Percentiles rank a stretch among this genome's conserved stretches.
Evolutionary conservation across 495 filamentous ascomycete species (phyloP).

Genomic region (Talaromyces nanjingensis): DNA sequence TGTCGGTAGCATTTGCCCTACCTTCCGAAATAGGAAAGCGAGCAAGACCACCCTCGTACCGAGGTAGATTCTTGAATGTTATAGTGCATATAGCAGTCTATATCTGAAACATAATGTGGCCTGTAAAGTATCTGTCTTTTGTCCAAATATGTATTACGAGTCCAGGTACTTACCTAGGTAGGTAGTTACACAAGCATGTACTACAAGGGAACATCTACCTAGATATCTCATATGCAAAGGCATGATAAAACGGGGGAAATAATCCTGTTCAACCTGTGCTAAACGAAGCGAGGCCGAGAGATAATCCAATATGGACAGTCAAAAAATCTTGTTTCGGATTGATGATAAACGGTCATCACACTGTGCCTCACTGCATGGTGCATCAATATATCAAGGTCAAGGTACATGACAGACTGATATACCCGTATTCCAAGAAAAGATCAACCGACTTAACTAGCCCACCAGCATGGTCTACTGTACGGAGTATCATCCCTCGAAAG

Average conservation of each 20-base stretch:
- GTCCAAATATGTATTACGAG: background rate
- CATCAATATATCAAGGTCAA: background rate
- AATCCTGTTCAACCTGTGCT: background rate
- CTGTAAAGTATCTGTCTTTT: background rate
- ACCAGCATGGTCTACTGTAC: background rate
- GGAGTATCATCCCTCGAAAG: background rate
- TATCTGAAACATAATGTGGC: background rate
- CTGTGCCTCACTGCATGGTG: background rate
- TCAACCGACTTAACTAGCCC: background rate
- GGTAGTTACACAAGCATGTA: background rate
- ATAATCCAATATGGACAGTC: background rate
- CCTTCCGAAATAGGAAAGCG: background rate
- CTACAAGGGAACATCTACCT: background rate
- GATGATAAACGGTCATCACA: background rate
- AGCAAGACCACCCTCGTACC: background rate
- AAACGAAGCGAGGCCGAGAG: background rate
- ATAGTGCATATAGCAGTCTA: background rate
- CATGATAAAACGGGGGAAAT: background rate
- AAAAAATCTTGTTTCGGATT: background rate
- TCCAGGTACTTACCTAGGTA: background rate
- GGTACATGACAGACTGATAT: background rate
- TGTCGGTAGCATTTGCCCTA: background rate
- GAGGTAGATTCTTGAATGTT: background rate
- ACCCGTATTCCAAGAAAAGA: background rate
- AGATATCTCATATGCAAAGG: background rate